Evolutionary conservation across 352 stramenopile species (phyloP).

Genomic region (Globisporangium heterothallicum): DNA sequence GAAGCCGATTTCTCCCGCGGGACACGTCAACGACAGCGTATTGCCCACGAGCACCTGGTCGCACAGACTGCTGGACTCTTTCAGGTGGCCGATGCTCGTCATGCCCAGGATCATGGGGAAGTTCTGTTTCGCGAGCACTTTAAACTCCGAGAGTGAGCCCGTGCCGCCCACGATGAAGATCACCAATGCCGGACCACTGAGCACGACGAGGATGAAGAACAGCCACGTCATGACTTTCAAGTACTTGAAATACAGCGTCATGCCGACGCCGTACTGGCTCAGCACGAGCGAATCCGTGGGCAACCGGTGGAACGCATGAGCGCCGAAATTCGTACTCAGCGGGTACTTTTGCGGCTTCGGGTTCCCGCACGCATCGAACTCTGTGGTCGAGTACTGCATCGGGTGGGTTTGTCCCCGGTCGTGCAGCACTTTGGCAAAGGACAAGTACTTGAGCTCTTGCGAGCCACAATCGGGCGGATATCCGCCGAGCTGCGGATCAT

Average conservation of each 20-base stretch:
- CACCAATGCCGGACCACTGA: slow-evolving; percentile 51
- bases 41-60: slow-evolving; percentile 51
- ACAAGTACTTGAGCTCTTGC: slow-evolving; percentile 69
- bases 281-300: slow-evolving; percentile 72
- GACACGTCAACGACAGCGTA: slow-evolving; percentile 52
- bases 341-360: slow-evolving; percentile 51
- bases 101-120: slow-evolving; percentile 62
- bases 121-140: slow-evolving; percentile 61
- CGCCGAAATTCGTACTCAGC: slow-evolving; percentile 66
- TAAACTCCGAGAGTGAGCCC: slow-evolving; percentile 48
- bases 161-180: slow-evolving; percentile 69
- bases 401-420: slow-evolving; percentile 66
- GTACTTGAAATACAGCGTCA: slow-evolving; percentile 85
- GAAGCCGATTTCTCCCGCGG: slow-evolving; percentile 67
- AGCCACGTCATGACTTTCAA: slow-evolving; percentile 83
- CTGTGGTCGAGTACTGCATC: slow-evolving; percentile 63
- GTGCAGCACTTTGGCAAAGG: slow-evolving; percentile 67
- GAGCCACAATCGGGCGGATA: slow-evolving; percentile 79
- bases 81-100: slow-evolving; percentile 77
- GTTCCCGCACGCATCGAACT: slow-evolving; percentile 48
- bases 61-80: slow-evolving; percentile 57
- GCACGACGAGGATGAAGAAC: slow-evolving; percentile 67
- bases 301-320: slow-evolving; percentile 66
- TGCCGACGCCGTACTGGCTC: slow-evolving; percentile 71
- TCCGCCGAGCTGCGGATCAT: slow-evolving; percentile 58